Conservation (phyloP, 176 grass and related monocot species). For the Cymbopogon citratus region DNA sequence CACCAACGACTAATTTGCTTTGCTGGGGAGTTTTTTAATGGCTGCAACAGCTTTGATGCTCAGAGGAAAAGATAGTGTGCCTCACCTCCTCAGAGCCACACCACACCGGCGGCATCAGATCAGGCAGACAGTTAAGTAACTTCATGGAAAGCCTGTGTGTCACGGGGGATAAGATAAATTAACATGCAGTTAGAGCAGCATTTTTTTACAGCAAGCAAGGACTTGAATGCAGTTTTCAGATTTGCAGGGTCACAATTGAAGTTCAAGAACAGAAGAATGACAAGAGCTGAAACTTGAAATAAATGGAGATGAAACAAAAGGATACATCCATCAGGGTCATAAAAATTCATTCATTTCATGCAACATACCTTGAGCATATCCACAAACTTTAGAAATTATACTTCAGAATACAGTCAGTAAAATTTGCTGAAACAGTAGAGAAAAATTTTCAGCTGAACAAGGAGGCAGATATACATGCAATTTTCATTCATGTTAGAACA, state of each 20-base stretch:
- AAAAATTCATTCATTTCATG: neutral
- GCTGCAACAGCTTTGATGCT: slow-evolving; percentile 33
- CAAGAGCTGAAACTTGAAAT: neutral
- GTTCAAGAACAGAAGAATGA: neutral
- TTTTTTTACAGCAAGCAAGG: slow-evolving; percentile 26
- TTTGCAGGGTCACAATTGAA: slow-evolving; percentile 21
- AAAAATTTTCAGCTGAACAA: neutral
- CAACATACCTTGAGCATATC: slow-evolving; percentile 3
- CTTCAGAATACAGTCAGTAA: neutral
- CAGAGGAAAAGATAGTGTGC: slow-evolving; percentile 35
- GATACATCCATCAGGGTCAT: neutral
- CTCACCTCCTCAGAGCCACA: neutral
- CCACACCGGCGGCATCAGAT: neutral
- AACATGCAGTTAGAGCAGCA: slow-evolving; percentile 29
- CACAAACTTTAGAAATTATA: neutral
- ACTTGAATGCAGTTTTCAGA: slow-evolving; percentile 17
- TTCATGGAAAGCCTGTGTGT: slow-evolving; percentile 48
- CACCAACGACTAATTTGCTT: slow-evolving; percentile 40
- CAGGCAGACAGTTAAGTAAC: slow-evolving; percentile 24
- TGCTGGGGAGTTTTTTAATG: slow-evolving; percentile 22
- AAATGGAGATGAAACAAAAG: no score
- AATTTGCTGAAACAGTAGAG: neutral
- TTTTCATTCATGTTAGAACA: neutral
- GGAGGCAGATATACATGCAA: neutral
- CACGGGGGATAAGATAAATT: slow-evolving; percentile 40